phyloP scores from a whole-genome alignment of 805 yeast species.

The Wickerhamomyces rabaulensis region DNA sequence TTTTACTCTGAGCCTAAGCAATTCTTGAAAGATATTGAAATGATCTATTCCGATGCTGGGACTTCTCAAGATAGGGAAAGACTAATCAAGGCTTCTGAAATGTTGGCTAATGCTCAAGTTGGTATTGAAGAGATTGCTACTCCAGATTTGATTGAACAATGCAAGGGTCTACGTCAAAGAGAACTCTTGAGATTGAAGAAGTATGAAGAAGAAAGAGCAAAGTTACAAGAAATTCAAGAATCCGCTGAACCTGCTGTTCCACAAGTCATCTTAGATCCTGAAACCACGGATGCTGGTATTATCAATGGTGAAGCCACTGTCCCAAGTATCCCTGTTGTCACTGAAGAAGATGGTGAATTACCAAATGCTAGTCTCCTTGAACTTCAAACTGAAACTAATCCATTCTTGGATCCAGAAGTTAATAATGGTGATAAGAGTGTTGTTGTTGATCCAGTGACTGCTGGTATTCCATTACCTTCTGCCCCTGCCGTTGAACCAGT shows the following conservation, averaged over 20 bases:
- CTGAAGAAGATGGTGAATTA: neutral
- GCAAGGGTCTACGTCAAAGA: slow-evolving; percentile 66
- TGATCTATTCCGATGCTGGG: slow-evolving; percentile 75
- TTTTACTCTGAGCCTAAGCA: slow-evolving; percentile 90
- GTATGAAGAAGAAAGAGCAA: slow-evolving; percentile 27
- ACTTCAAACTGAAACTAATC: neutral
- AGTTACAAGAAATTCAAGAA: slow-evolving; percentile 10
- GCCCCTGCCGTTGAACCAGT: neutral
- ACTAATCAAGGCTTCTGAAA: slow-evolving; percentile 76
- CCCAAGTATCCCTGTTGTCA: neutral
- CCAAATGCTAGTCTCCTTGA: neutral
- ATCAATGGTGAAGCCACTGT: slow-evolving; percentile 7
- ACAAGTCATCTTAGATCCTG: neutral
- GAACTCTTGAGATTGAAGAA: slow-evolving; percentile 51
- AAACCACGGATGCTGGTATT: neutral
- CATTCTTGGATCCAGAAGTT: neutral
- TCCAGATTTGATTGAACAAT: slow-evolving; percentile 68
- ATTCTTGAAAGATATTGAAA: slow-evolving; percentile 75
- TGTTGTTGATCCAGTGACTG: neutral
- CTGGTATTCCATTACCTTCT: neutral
- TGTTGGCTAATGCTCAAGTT: slow-evolving; percentile 94
- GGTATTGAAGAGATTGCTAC: slow-evolving; percentile 84
- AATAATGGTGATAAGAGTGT: neutral
- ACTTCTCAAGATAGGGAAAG: slow-evolving; percentile 81
- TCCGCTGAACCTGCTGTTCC: slow-evolving; percentile 1